phyloP scores from a whole-genome alignment of 2,329 filamentous ascomycete species.

The Stromatinia cepivora region DNA sequence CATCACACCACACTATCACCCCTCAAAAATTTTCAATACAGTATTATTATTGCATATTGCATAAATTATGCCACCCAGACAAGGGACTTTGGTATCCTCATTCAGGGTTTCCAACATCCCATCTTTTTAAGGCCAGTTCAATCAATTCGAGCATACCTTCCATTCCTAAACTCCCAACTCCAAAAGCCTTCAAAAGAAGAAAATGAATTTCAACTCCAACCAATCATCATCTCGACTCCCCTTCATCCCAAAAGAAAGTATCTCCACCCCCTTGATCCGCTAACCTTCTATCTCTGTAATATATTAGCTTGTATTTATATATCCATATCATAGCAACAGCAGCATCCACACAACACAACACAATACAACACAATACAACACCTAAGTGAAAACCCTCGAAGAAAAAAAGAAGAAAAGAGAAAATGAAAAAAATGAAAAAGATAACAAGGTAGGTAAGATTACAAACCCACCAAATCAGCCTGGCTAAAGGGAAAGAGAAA shows the following conservation, averaged over 20 bases:
- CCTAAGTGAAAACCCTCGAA: background rate
- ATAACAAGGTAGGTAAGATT: background rate
- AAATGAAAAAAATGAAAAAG: too few species aligned
- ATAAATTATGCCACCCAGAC: background rate
- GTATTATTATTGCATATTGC: background rate
- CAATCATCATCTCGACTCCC: background rate
- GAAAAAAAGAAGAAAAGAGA: background rate
- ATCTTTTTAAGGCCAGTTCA: background rate
- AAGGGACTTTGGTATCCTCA: background rate
- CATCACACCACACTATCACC: too few species aligned
- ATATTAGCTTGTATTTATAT: background rate
- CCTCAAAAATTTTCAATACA: background rate
- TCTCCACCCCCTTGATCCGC: background rate
- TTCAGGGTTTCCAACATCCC: background rate
- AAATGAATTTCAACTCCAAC: too few species aligned
- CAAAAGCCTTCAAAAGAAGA: too few species aligned
- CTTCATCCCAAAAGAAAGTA: slow-evolving; percentile 16
- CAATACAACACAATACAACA: background rate
- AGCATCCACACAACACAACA: background rate
- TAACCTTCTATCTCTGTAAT: slow-evolving; percentile 1
- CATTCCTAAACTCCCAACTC: background rate
- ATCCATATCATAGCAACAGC: background rate
- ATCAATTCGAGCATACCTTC: too few species aligned
- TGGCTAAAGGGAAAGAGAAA: background rate
- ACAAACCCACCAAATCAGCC: background rate